phyloP scores from a whole-genome alignment of 495 filamentous ascomycete genomes.

The Daldinia bambusicola region DNA sequence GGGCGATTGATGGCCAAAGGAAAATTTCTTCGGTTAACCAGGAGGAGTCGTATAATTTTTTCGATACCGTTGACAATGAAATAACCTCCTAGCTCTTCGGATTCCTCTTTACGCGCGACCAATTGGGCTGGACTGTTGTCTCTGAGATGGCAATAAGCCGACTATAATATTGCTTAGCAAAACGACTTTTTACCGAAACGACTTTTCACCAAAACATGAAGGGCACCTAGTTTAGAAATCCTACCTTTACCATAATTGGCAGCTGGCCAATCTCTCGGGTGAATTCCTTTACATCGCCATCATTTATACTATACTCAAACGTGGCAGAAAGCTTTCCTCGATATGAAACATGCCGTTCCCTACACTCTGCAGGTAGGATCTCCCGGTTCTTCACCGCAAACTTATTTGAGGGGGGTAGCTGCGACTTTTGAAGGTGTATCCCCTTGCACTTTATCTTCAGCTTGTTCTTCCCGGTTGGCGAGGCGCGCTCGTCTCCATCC shows the following conservation, averaged over 20 bases:
- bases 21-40: conserved; percentile 88
- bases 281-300: conserved; percentile 81
- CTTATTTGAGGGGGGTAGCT: conserved; percentile 81
- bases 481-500: conserved; percentile 73
- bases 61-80: conserved; percentile 97
- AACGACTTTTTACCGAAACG: neutral
- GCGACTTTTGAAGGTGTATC: conserved; percentile 79
- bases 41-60: conserved; percentile 92
- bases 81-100: conserved; percentile 92
- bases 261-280: conserved; percentile 86
- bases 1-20: conserved; percentile 92
- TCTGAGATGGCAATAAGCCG: conserved; percentile 89
- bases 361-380: conserved; percentile 90
- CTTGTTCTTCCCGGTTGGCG: conserved; percentile 70
- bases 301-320: conserved; percentile 84
- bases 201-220: neutral
- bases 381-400: conserved; percentile 77
- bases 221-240: conserved; percentile 13
- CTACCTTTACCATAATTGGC: conserved; percentile 90
- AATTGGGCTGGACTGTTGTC: conserved; percentile 82
- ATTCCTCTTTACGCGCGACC: conserved; percentile 87
- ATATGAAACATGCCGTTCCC: conserved; percentile 93
- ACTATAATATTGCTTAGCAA: conserved; percentile 57
- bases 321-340: conserved; percentile 83
- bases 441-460: conserved; percentile 78